phyloP scores from a whole-genome alignment of 2,329 filamentous ascomycete species.

The Peltaster fructicola region DNA sequence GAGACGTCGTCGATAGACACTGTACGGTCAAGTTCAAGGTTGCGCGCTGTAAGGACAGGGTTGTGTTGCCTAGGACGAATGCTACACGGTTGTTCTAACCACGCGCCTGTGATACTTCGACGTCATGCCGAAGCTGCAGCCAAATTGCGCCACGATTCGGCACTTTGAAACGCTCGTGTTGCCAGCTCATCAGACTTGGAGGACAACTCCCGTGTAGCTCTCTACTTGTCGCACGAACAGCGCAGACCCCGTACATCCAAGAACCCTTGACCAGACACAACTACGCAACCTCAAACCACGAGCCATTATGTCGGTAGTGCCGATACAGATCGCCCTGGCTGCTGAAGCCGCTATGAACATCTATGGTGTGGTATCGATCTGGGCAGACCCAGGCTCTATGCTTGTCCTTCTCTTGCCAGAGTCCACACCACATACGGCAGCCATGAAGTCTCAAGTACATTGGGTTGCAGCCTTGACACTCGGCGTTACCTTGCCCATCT shows the following conservation, averaged over 20 bases:
- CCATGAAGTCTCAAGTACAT: conserved; percentile 9
- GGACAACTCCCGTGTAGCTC: background rate
- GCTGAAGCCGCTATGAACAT: conserved; percentile 12
- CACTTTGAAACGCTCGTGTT: background rate
- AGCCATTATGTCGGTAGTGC: conserved; percentile 11
- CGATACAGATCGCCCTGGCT: conserved; percentile 12
- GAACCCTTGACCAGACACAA: background rate
- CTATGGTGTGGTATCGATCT: conserved; percentile 6
- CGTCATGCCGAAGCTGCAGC: no score
- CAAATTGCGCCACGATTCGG: background rate
- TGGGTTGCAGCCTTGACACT: conserved; percentile 11
- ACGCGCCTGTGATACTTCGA: no score
- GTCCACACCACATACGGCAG: conserved; percentile 10
- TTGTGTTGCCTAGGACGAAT: no score
- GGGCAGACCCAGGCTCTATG: conserved; percentile 10
- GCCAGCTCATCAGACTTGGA: conserved; percentile 1
- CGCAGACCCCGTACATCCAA: background rate
- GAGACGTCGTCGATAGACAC: no score
- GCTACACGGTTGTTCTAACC: no score
- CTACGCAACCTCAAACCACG: conserved; percentile 5
- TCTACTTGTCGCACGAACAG: background rate
- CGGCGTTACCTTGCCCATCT: conserved; percentile 11
- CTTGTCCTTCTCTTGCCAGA: conserved; percentile 9
- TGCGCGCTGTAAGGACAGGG: no score
- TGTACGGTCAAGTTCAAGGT: no score